phyloP scores from a whole-genome alignment of 108 stramenopile species.

The Nitzschia putrida region DNA sequence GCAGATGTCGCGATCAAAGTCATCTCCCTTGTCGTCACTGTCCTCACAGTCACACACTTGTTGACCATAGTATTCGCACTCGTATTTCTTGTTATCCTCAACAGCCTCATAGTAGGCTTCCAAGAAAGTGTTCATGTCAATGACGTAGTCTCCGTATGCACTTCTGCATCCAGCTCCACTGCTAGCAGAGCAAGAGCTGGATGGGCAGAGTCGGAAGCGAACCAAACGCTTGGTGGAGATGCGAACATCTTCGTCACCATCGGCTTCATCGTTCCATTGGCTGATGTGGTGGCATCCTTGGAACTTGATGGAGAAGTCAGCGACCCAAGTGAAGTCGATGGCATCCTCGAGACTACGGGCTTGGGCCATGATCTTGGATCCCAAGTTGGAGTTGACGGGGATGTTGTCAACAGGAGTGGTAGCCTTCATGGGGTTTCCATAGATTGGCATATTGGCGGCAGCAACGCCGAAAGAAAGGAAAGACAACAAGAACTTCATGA shows the following conservation, averaged over 20 bases:
- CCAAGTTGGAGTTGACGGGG: slow-evolving; percentile 52
- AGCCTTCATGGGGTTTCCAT: slow-evolving; percentile 26
- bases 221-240: slow-evolving; percentile 74
- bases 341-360: slow-evolving; percentile 63
- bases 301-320: slow-evolving; percentile 81
- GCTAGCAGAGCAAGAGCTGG: slow-evolving; percentile 49
- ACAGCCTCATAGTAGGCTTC: slow-evolving; percentile 56
- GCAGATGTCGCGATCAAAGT: slow-evolving; percentile 60
- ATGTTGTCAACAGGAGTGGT: slow-evolving; percentile 32
- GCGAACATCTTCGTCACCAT: slow-evolving; percentile 64
- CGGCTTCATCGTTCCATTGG: slow-evolving; percentile 71
- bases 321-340: slow-evolving; percentile 68
- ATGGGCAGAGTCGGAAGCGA: slow-evolving; percentile 83
- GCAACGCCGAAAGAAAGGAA: slow-evolving; percentile 37
- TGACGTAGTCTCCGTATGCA: slow-evolving; percentile 83
- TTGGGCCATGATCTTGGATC: slow-evolving; percentile 50
- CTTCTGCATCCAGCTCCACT: slow-evolving; percentile 62
- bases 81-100: slow-evolving; percentile 54
- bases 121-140: slow-evolving; percentile 81
- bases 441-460: slow-evolving; percentile 40
- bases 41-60: slow-evolving; percentile 53
- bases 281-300: slow-evolving; percentile 84
- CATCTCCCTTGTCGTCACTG: slow-evolving; percentile 48
- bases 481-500: slow-evolving; percentile 39
- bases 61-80: slow-evolving; percentile 52